Evolutionary conservation across 176 grass and related monocot genomes (phyloP), one percentile per base, ranked within the genome.

Genomic region (Paspalum vaginatum): DNA sequence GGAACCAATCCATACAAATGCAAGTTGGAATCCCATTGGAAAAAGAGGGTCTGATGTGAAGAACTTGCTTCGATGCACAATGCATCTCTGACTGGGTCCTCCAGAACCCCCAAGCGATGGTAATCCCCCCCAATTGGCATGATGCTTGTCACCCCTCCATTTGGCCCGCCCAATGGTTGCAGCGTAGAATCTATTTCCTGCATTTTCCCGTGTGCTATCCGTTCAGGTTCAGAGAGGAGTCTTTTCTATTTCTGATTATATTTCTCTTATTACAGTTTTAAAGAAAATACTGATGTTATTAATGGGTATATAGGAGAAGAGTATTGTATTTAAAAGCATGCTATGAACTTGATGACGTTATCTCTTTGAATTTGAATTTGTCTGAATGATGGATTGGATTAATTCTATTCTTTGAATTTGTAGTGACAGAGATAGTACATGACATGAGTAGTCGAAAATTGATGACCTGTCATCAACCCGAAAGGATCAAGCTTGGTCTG

Each of bases 51-150:
- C 11, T 11, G n/a, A 57, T 57, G 77, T 45, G 70, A 67, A 11
- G 8, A 56, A 21, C 53, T 56, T 56, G 53, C 26, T 13, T 67
- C 46, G 76, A 79, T 79, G 22, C 22, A 9, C 21, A 54, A 79
- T 79, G 88, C 69, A 83, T 90, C 79, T 65, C 62, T 67, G 18
- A 12, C 48, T 51, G 47, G 47, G 62, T 69, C 42, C 44, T 9
- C 11, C 54, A 8, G 17, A 68, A 46, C 42, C 25, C 25, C 61
- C 46, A 51, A 17, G 22, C 9, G 75, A 39, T 14, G 51, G 21
- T 21, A 40, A n/a, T n/a, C n/a, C 51, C 65, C 6, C 16, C 60
- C 27, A 51, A n/a, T 72, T 53, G 16, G 26, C 26, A 11, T n/a
- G 26, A 20, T 47, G 54, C 77, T 42, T 42, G 50, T 80, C 27